Percentiles rank a stretch among this genome's conserved stretches.
Evolutionary conservation across 2,329 filamentous ascomycete genomes (phyloP).

Genomic region (Aspergillus costaricaensis): DNA sequence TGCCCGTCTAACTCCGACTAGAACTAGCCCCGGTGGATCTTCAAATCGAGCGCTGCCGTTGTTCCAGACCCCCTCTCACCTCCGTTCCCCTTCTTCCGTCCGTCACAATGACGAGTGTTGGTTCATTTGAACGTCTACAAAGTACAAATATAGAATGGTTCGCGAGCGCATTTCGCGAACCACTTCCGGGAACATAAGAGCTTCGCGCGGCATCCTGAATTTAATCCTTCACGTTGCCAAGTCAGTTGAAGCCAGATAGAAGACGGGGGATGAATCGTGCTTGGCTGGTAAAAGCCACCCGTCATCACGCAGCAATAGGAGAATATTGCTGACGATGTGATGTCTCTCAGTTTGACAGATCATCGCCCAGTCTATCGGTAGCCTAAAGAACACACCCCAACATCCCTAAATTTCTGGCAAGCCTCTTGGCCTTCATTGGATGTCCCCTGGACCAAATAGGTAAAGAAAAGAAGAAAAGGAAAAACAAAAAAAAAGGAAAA

Average conservation of each 20-base stretch:
- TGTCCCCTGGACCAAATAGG: not conserved
- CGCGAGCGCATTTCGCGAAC: not conserved
- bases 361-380: slow-evolving; percentile 12
- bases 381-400: not conserved
- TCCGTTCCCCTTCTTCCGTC: not conserved
- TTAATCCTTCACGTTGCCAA: not conserved
- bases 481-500: too few species aligned
- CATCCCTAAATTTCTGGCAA: slow-evolving; percentile 1
- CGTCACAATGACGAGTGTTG: slow-evolving; percentile 13
- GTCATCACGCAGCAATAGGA: slow-evolving; percentile 21
- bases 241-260: slow-evolving; percentile 1
- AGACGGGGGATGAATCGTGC: slow-evolving; percentile 3
- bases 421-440: not conserved
- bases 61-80: slow-evolving; percentile 19
- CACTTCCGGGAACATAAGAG: not conserved
- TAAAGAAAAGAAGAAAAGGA: not conserved
- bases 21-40: slow-evolving; percentile 15
- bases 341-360: slow-evolving; percentile 21
- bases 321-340: slow-evolving; percentile 20
- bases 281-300: slow-evolving; percentile 18
- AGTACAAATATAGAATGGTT: not conserved
- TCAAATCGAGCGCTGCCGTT: slow-evolving; percentile 14
- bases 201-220: not conserved
- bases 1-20: slow-evolving; percentile 2
- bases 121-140: not conserved